These are phyloP conservation scores for Wickerhamiella bombiphila DNA, from an alignment of 805 yeast genomes.

Conservation along the genomic window DNA sequence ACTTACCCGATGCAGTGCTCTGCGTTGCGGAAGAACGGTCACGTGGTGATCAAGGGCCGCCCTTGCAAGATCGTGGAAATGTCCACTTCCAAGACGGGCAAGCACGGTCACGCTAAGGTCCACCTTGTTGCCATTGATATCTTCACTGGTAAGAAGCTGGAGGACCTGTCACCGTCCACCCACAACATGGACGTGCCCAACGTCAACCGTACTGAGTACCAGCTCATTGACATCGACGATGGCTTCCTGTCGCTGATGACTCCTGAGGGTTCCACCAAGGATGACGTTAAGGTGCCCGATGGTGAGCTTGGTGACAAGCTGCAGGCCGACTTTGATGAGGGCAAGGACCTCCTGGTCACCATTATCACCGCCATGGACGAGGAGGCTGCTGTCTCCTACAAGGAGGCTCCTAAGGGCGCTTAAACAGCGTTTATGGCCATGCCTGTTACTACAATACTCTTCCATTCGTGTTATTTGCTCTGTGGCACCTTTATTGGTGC, in stretches of 20 bases:
- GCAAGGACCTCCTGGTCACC: constrained; percentile 94
- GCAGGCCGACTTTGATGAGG: constrained; percentile 89
- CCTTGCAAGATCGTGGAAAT: constrained; percentile 99
- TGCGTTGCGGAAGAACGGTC: constrained; percentile 99
- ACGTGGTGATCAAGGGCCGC: constrained; percentile 96
- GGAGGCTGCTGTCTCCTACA: constrained; percentile 97
- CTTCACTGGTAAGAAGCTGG: constrained; percentile 98
- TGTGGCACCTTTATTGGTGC: too few species aligned
- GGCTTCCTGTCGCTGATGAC: constrained; percentile 96
- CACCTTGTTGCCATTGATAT: constrained; percentile 98
- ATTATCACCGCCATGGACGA: constrained; percentile 98
- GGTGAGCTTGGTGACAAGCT: constrained; percentile 92
- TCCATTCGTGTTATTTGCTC: not conserved
- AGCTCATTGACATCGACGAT: constrained; percentile 92
- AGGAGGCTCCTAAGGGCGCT: constrained; percentile 74
- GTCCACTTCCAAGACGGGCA: constrained; percentile 99
- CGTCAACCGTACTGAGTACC: constrained; percentile 90
- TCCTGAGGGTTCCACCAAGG: constrained; percentile 97
- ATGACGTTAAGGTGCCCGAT: constrained; percentile 96
- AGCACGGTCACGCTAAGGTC: constrained; percentile 99
- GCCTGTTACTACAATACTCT: not conserved
- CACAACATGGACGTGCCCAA: constrained; percentile 99
- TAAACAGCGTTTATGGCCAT: not conserved
- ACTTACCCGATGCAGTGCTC: constrained; percentile 99
- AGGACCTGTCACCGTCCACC: constrained; percentile 99